A percentile compares a stretch with the other conserved stretches of the same genome.
Evolutionary conservation across 768 basidiomycete genomes (phyloP).

Genomic region (Nidula microcarpa): DNA sequence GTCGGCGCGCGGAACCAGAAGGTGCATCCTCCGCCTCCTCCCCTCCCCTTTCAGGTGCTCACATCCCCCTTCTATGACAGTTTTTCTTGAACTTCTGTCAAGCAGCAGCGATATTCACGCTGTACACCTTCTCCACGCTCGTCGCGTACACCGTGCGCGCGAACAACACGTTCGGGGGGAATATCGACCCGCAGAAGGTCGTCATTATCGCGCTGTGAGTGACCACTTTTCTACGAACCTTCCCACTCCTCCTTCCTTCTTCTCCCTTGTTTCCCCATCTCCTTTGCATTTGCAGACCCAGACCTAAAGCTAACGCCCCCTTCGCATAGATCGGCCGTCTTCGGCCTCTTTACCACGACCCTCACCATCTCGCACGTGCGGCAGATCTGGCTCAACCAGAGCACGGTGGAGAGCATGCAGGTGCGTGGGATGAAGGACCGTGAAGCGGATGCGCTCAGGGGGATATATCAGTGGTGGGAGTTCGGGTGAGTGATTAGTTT

Average conservation of each 20-base stretch:
- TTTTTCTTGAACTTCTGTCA: conserved; percentile 83
- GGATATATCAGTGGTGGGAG: conserved; percentile 52
- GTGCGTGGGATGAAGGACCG: conserved; percentile 59
- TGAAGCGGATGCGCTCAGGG: conserved; percentile 49
- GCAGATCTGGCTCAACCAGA: conserved; percentile 60
- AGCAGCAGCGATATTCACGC: conserved; percentile 55
- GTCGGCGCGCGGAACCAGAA: conserved; percentile 92
- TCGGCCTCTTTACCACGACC: conserved; percentile 62
- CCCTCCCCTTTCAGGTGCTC: too few species aligned
- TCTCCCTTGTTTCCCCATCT: not conserved
- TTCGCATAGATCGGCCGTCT: conserved; percentile 56
- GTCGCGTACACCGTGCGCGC: conserved; percentile 46
- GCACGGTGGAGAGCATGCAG: conserved; percentile 77
- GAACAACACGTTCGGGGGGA: conserved; percentile 10
- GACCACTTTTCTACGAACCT: not conserved
- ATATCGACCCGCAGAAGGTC: conserved; percentile 65
- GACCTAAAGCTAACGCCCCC: not conserved
- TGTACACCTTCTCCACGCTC: conserved; percentile 63
- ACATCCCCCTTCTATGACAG: conserved; percentile 12
- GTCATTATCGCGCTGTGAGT: conserved; percentile 74
- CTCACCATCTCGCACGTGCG: conserved; percentile 58
- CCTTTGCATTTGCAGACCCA: not conserved
- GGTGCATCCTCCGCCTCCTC: too few species aligned
- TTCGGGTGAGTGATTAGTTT: conserved; percentile 38
- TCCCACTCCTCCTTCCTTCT: not conserved